Evolutionary conservation across 768 basidiomycete species (phyloP).

Genomic region (Suillus decipiens): DNA sequence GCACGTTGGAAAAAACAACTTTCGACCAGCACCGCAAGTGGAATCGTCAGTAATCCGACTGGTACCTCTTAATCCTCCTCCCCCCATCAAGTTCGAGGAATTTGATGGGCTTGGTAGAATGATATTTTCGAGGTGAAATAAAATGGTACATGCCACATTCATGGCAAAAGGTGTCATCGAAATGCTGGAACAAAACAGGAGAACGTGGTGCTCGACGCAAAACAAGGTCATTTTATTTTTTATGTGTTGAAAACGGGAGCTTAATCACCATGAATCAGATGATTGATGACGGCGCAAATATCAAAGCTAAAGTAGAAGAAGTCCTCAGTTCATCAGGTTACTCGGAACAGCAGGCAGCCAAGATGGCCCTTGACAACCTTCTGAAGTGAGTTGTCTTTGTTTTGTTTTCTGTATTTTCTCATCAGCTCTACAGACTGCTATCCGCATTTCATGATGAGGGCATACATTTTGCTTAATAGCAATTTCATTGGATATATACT

Average conservation of each 20-base stretch:
- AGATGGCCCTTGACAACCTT: constrained; percentile 92
- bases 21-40: constrained; percentile 93
- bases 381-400: constrained; percentile 61
- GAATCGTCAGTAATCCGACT: constrained; percentile 92
- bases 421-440: constrained; percentile 54
- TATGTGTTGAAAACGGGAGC: not conserved
- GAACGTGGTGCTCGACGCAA: constrained; percentile 87
- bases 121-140: constrained; percentile 87
- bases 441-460: not conserved
- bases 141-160: constrained; percentile 87
- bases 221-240: constrained; percentile 46
- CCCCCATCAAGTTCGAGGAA: constrained; percentile 94
- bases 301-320: constrained; percentile 70
- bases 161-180: constrained; percentile 92
- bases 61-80: constrained; percentile 91
- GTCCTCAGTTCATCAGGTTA: constrained; percentile 72
- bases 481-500: not conserved
- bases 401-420: constrained; percentile 27
- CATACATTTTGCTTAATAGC: not conserved
- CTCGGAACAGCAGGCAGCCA: constrained; percentile 79
- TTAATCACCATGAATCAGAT: constrained; percentile 43
- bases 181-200: constrained; percentile 92
- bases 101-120: constrained; percentile 95
- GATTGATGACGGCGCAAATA: constrained; percentile 67
- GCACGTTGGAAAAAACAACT: constrained; percentile 96